A percentile compares a stretch with the other conserved stretches of the same genome.
phyloP scores from a whole-genome alignment of 2,329 filamentous ascomycete genomes.

The Orbilia blumenaviensis region DNA sequence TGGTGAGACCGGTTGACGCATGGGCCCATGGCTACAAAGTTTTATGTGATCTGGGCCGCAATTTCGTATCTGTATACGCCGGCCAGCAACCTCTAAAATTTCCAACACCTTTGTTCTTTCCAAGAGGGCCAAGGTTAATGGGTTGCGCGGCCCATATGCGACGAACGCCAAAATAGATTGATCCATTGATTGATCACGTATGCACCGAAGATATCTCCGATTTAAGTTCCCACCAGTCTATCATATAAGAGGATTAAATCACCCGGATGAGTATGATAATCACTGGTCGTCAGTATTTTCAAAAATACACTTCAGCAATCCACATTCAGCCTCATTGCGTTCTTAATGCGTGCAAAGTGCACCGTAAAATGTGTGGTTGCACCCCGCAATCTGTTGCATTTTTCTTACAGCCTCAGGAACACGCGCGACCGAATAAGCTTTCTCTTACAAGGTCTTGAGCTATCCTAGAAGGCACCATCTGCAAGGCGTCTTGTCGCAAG shows the following conservation, averaged over 20 bases:
- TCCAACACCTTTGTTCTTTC: not conserved
- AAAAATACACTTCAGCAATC: not conserved
- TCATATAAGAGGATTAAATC: not conserved
- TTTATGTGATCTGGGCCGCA: too few relatives aligned
- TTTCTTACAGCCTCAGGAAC: constrained; percentile 39
- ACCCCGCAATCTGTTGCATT: constrained; percentile 8
- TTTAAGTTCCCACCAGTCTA: not conserved
- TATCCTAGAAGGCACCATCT: constrained; percentile 16
- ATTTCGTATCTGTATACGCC: too few relatives aligned
- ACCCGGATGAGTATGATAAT: not conserved
- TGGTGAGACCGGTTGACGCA: too few relatives aligned
- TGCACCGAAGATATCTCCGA: not conserved
- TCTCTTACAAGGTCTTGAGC: constrained; percentile 19
- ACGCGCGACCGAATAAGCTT: constrained; percentile 27
- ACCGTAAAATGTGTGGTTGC: not conserved
- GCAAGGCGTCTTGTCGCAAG: constrained; percentile 20
- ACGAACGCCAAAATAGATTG: too few relatives aligned
- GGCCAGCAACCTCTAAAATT: too few relatives aligned
- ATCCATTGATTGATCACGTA: not conserved
- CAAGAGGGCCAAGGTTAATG: too few relatives aligned
- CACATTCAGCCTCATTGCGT: not conserved
- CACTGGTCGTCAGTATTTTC: not conserved
- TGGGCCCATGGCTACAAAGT: too few relatives aligned
- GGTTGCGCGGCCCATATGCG: too few relatives aligned
- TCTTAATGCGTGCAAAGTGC: not conserved